Evolutionary conservation across 257 asterid species (phyloP).

Genomic region (Cruciata laevipes): DNA sequence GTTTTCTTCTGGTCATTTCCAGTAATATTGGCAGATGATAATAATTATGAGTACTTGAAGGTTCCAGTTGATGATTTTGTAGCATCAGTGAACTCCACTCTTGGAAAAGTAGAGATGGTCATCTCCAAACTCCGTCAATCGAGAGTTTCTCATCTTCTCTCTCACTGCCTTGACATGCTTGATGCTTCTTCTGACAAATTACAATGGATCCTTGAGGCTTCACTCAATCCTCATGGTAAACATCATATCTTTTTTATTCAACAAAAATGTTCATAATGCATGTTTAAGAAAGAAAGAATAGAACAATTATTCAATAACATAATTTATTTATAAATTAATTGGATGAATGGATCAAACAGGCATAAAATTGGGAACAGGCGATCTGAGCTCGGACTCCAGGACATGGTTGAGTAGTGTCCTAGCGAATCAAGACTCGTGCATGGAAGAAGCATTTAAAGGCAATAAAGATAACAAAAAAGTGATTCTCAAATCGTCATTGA

Average conservation of each 20-base stretch:
- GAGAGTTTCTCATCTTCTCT: slow-evolving; percentile 37
- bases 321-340: too few species aligned
- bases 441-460: slow-evolving; percentile 21
- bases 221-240: slow-evolving; percentile 40
- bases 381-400: slow-evolving; percentile 35
- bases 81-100: slow-evolving; percentile 37
- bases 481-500: slow-evolving; percentile 15
- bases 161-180: slow-evolving; percentile 64
- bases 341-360: slow-evolving; percentile 17
- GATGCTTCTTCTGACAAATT: slow-evolving; percentile 54
- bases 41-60: slow-evolving; percentile 19
- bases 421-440: slow-evolving; percentile 49
- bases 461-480: slow-evolving; percentile 21
- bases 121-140: slow-evolving; percentile 32
- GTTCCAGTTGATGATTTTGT: slow-evolving; percentile 46
- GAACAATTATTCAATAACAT: too few species aligned
- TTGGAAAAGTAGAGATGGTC: slow-evolving; percentile 29
- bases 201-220: slow-evolving; percentile 37
- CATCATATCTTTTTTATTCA: not conserved
- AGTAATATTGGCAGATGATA: not conserved
- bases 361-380: slow-evolving; percentile 36
- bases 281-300: too few species aligned
- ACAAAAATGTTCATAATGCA: too few species aligned
- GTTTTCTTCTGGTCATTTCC: not conserved
- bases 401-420: slow-evolving; percentile 56